These are phyloP conservation scores for Parathielavia hyrcaniae DNA, from an alignment of 495 filamentous ascomycete species.

Conservation along the genomic window DNA sequence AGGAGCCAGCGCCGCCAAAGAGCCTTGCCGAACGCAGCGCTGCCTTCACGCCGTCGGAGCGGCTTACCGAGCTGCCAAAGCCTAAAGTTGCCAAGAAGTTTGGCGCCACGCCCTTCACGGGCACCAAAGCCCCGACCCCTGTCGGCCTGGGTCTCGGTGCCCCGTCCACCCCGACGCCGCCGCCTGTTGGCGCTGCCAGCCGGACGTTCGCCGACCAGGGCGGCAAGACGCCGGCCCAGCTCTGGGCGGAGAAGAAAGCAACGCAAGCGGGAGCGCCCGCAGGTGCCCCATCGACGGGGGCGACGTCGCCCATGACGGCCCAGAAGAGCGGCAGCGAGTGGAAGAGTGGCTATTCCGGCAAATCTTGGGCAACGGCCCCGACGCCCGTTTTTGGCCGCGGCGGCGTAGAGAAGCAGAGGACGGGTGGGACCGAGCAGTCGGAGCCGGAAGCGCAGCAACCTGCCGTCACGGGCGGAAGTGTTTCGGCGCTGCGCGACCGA, in stretches of 20 bases:
- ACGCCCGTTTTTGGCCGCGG: slow-evolving; percentile 64
- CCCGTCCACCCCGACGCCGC: slow-evolving; percentile 42
- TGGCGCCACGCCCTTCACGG: slow-evolving; percentile 62
- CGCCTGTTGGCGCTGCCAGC: slow-evolving; percentile 71
- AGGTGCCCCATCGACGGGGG: slow-evolving; percentile 36
- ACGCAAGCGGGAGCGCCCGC: slow-evolving; percentile 56
- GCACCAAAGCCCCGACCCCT: slow-evolving; percentile 83
- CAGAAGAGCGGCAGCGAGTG: slow-evolving; percentile 72
- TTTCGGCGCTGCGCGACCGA: slow-evolving; percentile 66
- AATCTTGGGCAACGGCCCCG: slow-evolving; percentile 78
- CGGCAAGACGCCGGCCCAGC: slow-evolving; percentile 91
- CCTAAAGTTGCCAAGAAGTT: slow-evolving; percentile 90
- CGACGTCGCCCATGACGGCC: slow-evolving; percentile 49
- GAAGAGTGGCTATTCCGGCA: slow-evolving; percentile 85
- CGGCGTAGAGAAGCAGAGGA: slow-evolving; percentile 51
- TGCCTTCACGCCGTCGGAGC: slow-evolving; percentile 62
- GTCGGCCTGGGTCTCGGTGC: slow-evolving; percentile 53
- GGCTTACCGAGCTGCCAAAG: slow-evolving; percentile 83
- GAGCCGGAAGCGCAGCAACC: slow-evolving; percentile 33
- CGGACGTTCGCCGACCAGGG: slow-evolving; percentile 90
- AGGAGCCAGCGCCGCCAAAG: slow-evolving; percentile 45
- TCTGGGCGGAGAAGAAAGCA: slow-evolving; percentile 96
- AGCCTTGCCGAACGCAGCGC: slow-evolving; percentile 61
- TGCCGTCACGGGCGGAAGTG: slow-evolving; percentile 48
- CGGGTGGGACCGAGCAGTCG: slow-evolving; percentile 46